A percentile compares a stretch with the other conserved stretches of the same genome.
Evolutionary conservation across 495 filamentous ascomycete genomes (phyloP).

Genomic region (Aspergillus funiculosus): DNA sequence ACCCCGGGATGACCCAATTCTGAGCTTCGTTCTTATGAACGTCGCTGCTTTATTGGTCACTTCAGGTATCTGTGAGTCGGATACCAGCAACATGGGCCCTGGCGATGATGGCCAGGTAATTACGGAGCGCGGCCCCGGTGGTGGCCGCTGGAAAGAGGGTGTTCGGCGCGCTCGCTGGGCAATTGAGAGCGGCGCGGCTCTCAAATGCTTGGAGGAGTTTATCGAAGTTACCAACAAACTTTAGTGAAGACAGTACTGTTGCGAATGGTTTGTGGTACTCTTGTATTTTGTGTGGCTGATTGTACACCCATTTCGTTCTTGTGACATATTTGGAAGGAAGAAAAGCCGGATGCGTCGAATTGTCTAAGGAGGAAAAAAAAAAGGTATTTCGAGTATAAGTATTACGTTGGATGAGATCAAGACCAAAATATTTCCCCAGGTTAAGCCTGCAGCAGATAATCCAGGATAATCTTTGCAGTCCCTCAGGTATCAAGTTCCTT

Average conservation of each 20-base stretch:
- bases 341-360: neutral
- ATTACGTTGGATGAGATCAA: constrained; percentile 5
- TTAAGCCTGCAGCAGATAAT: neutral
- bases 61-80: constrained; percentile 78
- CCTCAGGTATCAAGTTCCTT: neutral
- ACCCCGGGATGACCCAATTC: constrained; percentile 68
- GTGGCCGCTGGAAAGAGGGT: constrained; percentile 88
- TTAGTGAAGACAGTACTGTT: no score
- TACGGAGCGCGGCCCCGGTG: constrained; percentile 72
- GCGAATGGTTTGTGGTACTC: neutral
- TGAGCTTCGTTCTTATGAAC: constrained; percentile 92
- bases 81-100: constrained; percentile 67
- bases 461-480: neutral
- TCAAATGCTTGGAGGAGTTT: constrained; percentile 65
- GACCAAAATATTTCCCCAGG: neutral
- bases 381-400: constrained; percentile 13
- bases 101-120: constrained; percentile 70
- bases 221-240: constrained; percentile 54
- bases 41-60: constrained; percentile 80
- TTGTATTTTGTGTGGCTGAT: no score
- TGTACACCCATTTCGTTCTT: constrained; percentile 9
- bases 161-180: constrained; percentile 78
- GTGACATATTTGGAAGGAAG: neutral
- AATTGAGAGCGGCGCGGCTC: constrained; percentile 72
- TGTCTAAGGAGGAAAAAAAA: constrained; percentile 1